Evolutionary conservation across 176 grass and related monocot species (phyloP), one percentile per base, ranked within the genome.

Genomic region (Paspalum vaginatum): DNA sequence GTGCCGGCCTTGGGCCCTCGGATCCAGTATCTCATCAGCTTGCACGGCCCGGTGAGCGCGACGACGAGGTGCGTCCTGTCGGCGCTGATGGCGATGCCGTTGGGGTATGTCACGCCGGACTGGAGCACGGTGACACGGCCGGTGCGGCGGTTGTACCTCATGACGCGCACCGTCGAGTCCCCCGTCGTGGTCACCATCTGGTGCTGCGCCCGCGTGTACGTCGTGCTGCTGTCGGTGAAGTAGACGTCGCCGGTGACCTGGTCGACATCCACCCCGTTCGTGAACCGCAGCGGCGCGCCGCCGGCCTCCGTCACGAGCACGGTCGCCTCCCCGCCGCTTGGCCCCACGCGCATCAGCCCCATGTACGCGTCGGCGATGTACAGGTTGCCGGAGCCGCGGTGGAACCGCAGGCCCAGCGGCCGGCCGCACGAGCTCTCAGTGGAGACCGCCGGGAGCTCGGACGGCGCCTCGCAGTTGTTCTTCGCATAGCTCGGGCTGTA

Each of bases 301-400:
- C 24, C 74, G 5, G 80, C 75, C 18, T 79, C 25, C 1, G 66
- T 79, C 4, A 49, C 74, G 11, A 88, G n/a, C 21, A 76, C 32
- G 0, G 16, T 22, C 4, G 81, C 80, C 32, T 72, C 32, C 2
- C 86, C 86, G 13, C 86, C 86, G 14, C 26, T 18, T 0, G 80
- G 74, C 1, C 86, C 86, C 4, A 79, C 74, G 8, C 52, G 42
- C 64, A 88, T 80, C n/a, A 88, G 53, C 4, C 86, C 86, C 44
- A 77, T 68, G 17, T 78, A 88, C 0, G 86, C 86, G 13, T 88
- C 80, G 20, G 80, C 86, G 12, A 88, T 79, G 21, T 88, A 88
- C 4, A 88, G 74, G 52, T 74, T 11, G 27, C 86, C 80, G 43
- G 80, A 72, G 8, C 8, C 21, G 2, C 38, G 20, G 44, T 88